Evolutionary conservation across 495 filamentous ascomycete species (phyloP), one percentile per base, ranked within the genome.

Genomic region (Penicillium verhagenii): DNA sequence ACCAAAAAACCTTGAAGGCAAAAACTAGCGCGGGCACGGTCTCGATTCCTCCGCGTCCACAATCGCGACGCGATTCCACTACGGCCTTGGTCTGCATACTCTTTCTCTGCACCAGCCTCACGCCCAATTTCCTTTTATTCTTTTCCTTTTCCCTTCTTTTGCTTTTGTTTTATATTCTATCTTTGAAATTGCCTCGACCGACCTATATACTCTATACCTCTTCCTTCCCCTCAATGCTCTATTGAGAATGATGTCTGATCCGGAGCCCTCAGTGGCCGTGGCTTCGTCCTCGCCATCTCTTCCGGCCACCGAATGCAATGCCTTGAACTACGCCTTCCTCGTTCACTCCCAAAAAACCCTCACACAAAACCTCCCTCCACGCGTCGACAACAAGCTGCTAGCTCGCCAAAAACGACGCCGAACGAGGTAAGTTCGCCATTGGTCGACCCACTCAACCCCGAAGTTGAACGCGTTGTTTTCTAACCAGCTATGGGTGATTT

Each of bases 281-380:
- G 55, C 64, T 53, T 74, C 70, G 19, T 76, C 70, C 35, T 75
- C 73, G 49, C 63, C 72, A 33, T 69, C 70, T 48, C 61, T 69
- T 26, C 66, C 66, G 55, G 58, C 65, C 38, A 66, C 66, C 49
- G 73, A 76, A 45, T 69, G 68, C 54, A 65, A 69, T 54, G 56
- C 68, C 52, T 65, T 74, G 9, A 79, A 70, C 45, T 86, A 82
- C 67, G 84, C 86, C 47, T 90, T 89, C 63, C 73, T 88, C 13
- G 82, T 87, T 7, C 85, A 89, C 65, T 88, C 85, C 8, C 83
- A 86, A 59, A 79, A 82, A 37, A 87, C 83, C 25, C 63, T 89
- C 21, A 82, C 79, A 2, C 72, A 82, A 53, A 82, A 85, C 33
- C 72, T 84, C 1, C 83, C 85, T 26, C 84, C 85, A 20, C 74